These are phyloP conservation scores for Papiliotrema laurentii DNA, from an alignment of 1,284 basidiomycete genomes.

Conservation along the genomic window DNA sequence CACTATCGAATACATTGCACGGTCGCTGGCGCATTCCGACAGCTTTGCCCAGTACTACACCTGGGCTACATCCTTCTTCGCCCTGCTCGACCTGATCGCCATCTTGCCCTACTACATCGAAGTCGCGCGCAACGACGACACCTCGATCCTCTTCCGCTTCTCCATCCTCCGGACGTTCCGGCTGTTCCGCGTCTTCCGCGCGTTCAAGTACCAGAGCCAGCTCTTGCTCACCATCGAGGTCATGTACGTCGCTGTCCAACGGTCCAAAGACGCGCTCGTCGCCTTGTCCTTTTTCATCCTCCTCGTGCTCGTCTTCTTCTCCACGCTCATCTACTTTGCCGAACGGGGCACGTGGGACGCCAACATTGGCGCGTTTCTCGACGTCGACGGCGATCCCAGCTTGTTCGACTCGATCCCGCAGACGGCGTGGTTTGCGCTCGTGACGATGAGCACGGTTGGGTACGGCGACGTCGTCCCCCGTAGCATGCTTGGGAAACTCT, in stretches of 20 bases:
- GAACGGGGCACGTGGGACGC: slow-evolving; percentile 84
- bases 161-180: slow-evolving; percentile 74
- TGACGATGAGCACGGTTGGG: slow-evolving; percentile 49
- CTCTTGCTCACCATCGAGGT: slow-evolving; percentile 83
- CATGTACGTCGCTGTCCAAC: slow-evolving; percentile 80
- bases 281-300: slow-evolving; percentile 84
- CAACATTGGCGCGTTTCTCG: slow-evolving; percentile 69
- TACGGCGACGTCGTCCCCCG: slow-evolving; percentile 79
- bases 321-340: slow-evolving; percentile 78
- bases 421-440: slow-evolving; percentile 62
- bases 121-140: slow-evolving; percentile 74
- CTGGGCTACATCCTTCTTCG: slow-evolving; percentile 63
- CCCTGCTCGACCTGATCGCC: slow-evolving; percentile 74
- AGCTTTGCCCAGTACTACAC: slow-evolving; percentile 44
- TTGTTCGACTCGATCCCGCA: slow-evolving; percentile 67
- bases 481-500: slow-evolving; percentile 71
- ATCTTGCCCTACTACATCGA: slow-evolving; percentile 85
- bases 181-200: slow-evolving; percentile 75
- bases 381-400: slow-evolving; percentile 65
- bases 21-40: slow-evolving; percentile 47
- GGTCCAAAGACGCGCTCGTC: slow-evolving; percentile 77
- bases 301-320: slow-evolving; percentile 79
- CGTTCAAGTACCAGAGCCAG: slow-evolving; percentile 63
- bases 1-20: slow-evolving; percentile 60
- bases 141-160: slow-evolving; percentile 78